Conservation (phyloP, 441 rosid species). For the Aleurites moluccanus region DNA sequence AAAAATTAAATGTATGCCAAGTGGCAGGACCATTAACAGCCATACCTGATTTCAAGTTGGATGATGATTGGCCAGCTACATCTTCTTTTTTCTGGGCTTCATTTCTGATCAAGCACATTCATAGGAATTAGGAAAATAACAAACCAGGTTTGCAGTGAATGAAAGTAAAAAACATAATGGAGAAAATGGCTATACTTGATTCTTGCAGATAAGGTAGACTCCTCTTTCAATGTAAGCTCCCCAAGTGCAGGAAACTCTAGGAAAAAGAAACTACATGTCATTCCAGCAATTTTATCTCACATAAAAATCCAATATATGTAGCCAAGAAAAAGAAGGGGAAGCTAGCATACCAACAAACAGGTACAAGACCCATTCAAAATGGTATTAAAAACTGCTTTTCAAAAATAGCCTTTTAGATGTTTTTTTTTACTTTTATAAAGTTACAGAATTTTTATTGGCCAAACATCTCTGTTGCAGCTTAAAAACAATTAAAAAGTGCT, state of each 20-base stretch:
- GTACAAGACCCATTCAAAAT: background rate
- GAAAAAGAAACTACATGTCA: conserved; percentile 22
- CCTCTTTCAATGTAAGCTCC: conserved; percentile 54
- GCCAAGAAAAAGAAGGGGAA: background rate
- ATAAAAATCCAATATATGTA: background rate
- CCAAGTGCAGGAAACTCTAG: conserved; percentile 43
- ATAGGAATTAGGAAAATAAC: background rate
- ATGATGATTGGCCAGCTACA: conserved; percentile 42
- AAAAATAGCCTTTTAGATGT: background rate
- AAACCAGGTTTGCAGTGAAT: conserved; percentile 14
- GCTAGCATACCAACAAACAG: background rate
- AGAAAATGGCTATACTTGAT: conserved; percentile 51
- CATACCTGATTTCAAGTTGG: conserved; percentile 49
- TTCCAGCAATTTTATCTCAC: background rate
- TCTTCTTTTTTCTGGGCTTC: conserved; percentile 40
- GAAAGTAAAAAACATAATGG: conserved; percentile 10
- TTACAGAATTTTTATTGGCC: background rate
- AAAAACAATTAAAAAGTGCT: background rate
- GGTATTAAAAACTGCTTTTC: background rate
- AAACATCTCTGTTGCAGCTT: background rate
- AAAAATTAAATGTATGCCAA: conserved; percentile 17
- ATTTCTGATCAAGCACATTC: conserved; percentile 30
- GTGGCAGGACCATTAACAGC: conserved; percentile 10
- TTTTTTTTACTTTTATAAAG: background rate
- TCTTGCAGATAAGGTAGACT: conserved; percentile 47